phyloP scores from a whole-genome alignment of 2,329 filamentous ascomycete genomes.

The Venturia asperata region DNA sequence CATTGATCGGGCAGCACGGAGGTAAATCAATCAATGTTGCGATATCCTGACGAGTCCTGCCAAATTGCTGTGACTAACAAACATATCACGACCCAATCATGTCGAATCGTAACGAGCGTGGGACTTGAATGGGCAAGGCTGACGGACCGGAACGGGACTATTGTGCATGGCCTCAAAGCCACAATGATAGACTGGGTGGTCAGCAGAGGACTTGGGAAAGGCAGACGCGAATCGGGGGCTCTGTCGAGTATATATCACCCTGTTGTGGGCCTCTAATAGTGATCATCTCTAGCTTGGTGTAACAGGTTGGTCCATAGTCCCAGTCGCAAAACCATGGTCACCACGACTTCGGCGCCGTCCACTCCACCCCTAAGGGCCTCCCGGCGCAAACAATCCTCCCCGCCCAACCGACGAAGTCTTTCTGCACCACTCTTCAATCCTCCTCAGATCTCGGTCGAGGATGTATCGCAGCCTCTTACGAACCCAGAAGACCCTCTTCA shows the following conservation, averaged over 20 bases:
- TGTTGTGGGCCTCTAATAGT: background rate
- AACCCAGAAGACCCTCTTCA: constrained; percentile 17
- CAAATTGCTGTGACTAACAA: background rate
- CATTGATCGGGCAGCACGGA: background rate
- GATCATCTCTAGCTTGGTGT: background rate
- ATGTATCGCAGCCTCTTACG: constrained; percentile 25
- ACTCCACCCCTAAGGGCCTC: constrained; percentile 5
- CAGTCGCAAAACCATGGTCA: background rate
- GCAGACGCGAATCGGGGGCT: background rate
- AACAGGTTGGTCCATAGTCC: background rate
- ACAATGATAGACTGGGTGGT: background rate
- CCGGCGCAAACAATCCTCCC: background rate
- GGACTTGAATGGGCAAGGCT: background rate
- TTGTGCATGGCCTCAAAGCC: background rate
- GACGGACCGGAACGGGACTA: background rate
- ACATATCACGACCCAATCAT: background rate
- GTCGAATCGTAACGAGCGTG: background rate
- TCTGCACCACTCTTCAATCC: constrained; percentile 18
- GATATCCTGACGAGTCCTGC: too few species aligned
- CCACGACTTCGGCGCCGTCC: background rate
- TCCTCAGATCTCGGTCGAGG: constrained; percentile 32
- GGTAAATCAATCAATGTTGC: background rate
- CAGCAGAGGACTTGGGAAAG: background rate
- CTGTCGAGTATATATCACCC: background rate
- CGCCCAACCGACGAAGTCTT: constrained; percentile 2